Conservation (phyloP, 306 rosid genomes). For the Cucurbita argyrosperma region DNA sequence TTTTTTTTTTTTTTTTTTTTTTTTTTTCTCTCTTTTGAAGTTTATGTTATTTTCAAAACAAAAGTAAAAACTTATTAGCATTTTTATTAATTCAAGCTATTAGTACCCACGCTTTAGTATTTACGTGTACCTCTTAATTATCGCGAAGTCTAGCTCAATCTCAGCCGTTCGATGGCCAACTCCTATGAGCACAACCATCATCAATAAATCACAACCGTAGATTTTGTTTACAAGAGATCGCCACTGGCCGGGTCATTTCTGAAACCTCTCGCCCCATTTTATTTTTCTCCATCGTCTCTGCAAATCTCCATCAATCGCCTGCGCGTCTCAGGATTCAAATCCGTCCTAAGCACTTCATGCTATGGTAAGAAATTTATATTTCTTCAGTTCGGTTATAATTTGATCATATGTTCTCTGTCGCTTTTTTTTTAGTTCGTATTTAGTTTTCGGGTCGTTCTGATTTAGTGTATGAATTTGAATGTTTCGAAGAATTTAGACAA, state of each 20-base stretch:
- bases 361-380: conserved; percentile 21
- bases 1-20: too few relatives aligned
- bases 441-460: background rate
- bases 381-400: background rate
- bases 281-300: background rate
- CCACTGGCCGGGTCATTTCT: background rate
- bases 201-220: conserved; percentile 1
- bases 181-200: background rate
- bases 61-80: too few relatives aligned
- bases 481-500: background rate
- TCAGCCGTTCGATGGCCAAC: background rate
- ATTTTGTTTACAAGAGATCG: background rate
- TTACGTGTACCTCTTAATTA: conserved; percentile 11
- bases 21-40: too few relatives aligned
- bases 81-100: too few relatives aligned
- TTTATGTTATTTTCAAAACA: too few relatives aligned
- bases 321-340: background rate
- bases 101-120: background rate
- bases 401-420: background rate
- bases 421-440: background rate
- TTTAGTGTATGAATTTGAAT: background rate
- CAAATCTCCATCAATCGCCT: background rate
- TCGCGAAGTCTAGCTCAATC: conserved; percentile 2
- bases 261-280: background rate
- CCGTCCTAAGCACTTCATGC: background rate